Conservation (phyloP, 169 alveolate genomes). For the Plasmodium relictum region DNA sequence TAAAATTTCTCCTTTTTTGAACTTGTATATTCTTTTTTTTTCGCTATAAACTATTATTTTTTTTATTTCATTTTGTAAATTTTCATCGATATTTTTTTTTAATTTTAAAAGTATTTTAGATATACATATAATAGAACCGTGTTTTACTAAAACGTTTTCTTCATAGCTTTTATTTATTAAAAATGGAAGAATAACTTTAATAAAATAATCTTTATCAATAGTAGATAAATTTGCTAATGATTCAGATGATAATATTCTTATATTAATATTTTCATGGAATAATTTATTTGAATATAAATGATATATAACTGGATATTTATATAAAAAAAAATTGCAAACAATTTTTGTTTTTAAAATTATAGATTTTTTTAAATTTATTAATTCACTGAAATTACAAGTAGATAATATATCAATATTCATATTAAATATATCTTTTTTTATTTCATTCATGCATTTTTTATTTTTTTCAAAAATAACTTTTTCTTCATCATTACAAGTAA, state of each 20-base stretch:
- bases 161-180: slow-evolving; percentile 74
- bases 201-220: slow-evolving; percentile 25
- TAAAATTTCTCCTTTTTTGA: slow-evolving; percentile 73
- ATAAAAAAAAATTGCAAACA: slow-evolving; percentile 46
- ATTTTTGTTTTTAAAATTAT: slow-evolving; percentile 55
- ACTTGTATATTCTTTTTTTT: slow-evolving; percentile 60
- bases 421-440: slow-evolving; percentile 35
- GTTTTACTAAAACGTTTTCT: slow-evolving; percentile 50
- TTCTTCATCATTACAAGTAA: not conserved
- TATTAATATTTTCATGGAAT: slow-evolving; percentile 60
- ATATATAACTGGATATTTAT: slow-evolving; percentile 67
- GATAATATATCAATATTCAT: slow-evolving; percentile 34
- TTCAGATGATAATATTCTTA: slow-evolving; percentile 50
- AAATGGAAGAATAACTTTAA: slow-evolving; percentile 61
- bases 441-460: slow-evolving; percentile 9
- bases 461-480: not conserved
- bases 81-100: slow-evolving; percentile 36
- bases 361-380: slow-evolving; percentile 59
- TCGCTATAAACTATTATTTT: slow-evolving; percentile 51
- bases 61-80: slow-evolving; percentile 70
- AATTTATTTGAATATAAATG: slow-evolving; percentile 62
- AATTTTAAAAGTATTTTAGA: slow-evolving; percentile 59
- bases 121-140: slow-evolving; percentile 68
- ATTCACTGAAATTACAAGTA: slow-evolving; percentile 64
- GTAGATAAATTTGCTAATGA: slow-evolving; percentile 55